Base-by-base conservation (phyloP, 208 protist genomes). In the Leishmania lainsoni region DNA sequence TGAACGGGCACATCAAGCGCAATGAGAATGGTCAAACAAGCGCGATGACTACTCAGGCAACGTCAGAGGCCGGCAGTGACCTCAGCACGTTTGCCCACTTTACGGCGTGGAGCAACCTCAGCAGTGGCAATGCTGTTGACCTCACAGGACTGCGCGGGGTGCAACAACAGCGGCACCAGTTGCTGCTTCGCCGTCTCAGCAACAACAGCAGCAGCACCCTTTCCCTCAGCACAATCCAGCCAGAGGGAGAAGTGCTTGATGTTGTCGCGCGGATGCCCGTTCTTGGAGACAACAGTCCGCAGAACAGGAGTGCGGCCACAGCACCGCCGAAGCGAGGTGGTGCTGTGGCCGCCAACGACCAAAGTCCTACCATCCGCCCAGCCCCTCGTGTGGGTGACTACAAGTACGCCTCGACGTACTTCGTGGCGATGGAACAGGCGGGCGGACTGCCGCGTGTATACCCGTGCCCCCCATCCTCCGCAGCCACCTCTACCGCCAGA, bases 321-420 rank as follows among this genome's bases (percentile, higher is more conserved):
- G 39, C 54, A 69, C 16, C 39, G 49, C 42, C 48, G 29, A 54
- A 66, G 17, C 9, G 32, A 16, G 42, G n/a, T 2, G 26, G 22
- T 20, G 45, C 59, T 51, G 51, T n/a, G 0, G n/a, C 12, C 70
- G 5, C 39, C 70, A 12, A n/a, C 45, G 9, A 74, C 42, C 10
- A 29, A 22, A 32, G 35, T 14, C 14, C 22, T 0, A 9, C 9
- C 45, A 35, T 22, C 10, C 68, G 22, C 14, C 51, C 29, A 45
- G 12, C 73, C 32, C 76, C 70, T 52, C 48, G 76, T 10, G 76
- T 39, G 16, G 59, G 71, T 51, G 78, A 78, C 61, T 78, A 69
- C 71, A 83, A 78, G 63, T 78, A 78, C 75, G 73, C 69, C 48
- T 82, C 83, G 0, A 78, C 81, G 9, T 84, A 84, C 81, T 84